Percentiles rank a stretch among this genome's conserved stretches.
phyloP scores from a whole-genome alignment of 371 early-diverging fungal species.

The Rhizopus delemar region DNA sequence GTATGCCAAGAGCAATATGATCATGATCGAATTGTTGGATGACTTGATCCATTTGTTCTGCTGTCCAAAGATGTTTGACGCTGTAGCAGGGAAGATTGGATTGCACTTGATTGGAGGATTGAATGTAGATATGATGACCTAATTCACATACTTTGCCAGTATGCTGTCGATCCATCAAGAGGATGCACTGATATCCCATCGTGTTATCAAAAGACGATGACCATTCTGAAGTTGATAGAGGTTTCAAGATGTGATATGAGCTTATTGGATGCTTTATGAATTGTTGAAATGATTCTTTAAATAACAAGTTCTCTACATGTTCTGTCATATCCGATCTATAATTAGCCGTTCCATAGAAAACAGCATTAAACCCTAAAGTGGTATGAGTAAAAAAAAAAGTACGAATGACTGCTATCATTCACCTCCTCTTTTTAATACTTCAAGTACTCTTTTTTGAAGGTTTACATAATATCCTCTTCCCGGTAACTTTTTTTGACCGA shows the following conservation, averaged over 20 bases:
- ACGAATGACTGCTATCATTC: background rate
- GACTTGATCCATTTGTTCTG: constrained; percentile 1
- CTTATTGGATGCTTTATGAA: constrained; percentile 10
- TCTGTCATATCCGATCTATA: constrained; percentile 25
- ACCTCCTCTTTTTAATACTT: constrained; percentile 11
- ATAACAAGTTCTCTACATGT: constrained; percentile 7
- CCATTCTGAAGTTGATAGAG: background rate
- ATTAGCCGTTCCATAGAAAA: constrained; percentile 12
- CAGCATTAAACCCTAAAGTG: constrained; percentile 6
- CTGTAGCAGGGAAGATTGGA: constrained; percentile 23
- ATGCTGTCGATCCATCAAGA: constrained; percentile 7
- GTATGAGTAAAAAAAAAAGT: background rate
- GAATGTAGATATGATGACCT: background rate
- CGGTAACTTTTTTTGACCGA: background rate
- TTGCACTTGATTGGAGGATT: background rate
- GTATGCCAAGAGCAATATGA: constrained; percentile 14
- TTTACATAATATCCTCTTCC: constrained; percentile 26
- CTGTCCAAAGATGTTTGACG: constrained; percentile 13
- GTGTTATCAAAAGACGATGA: background rate
- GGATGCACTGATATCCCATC: constrained; percentile 23
- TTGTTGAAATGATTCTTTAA: constrained; percentile 5
- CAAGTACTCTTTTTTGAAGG: constrained; percentile 9
- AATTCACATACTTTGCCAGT: background rate
- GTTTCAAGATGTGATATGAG: constrained; percentile 2
- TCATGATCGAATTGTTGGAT: background rate